These are phyloP conservation scores for Acidiella bohemica DNA, from an alignment of 495 filamentous ascomycete species.

Conservation along the genomic window DNA sequence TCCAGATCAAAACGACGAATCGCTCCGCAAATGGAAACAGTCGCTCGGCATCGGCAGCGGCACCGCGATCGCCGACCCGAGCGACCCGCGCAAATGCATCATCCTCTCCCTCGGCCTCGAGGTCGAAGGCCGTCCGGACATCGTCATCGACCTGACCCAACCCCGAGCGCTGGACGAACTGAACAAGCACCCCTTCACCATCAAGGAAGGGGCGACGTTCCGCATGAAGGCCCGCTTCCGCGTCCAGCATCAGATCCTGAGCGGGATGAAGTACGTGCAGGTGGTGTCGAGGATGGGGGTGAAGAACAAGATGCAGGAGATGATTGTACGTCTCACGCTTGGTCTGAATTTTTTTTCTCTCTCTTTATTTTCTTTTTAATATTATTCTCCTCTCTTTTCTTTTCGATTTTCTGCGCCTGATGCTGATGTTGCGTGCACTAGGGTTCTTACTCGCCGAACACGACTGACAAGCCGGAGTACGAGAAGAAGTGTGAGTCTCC, in stretches of 20 bases:
- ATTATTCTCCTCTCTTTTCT: too few species aligned
- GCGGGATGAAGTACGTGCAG: slow-evolving; percentile 89
- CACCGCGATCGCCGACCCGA: slow-evolving; percentile 38
- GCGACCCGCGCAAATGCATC: slow-evolving; percentile 69
- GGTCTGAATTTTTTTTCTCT: neutral
- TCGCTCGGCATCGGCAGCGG: slow-evolving; percentile 70
- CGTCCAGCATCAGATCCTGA: slow-evolving; percentile 90
- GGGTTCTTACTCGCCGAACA: slow-evolving; percentile 86
- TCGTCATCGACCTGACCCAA: slow-evolving; percentile 64
- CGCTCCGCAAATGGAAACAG: slow-evolving; percentile 91
- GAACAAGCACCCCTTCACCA: slow-evolving; percentile 81
- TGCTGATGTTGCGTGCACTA: slow-evolving; percentile 22
- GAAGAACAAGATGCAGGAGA: slow-evolving; percentile 80
- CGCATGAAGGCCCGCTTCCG: slow-evolving; percentile 85
- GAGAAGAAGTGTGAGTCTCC: slow-evolving; percentile 71
- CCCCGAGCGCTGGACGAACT: slow-evolving; percentile 54
- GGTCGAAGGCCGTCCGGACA: slow-evolving; percentile 61
- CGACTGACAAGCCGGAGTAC: slow-evolving; percentile 65
- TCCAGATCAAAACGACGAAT: slow-evolving; percentile 64
- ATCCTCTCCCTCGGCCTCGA: slow-evolving; percentile 82
- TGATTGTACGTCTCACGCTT: slow-evolving; percentile 56
- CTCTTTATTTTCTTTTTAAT: too few species aligned
- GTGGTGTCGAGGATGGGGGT: slow-evolving; percentile 77
- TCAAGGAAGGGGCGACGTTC: slow-evolving; percentile 89
- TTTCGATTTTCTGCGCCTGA: too few species aligned